Conservation (phyloP, 2,329 filamentous ascomycete species). For the Trichoderma arundinaceum region DNA sequence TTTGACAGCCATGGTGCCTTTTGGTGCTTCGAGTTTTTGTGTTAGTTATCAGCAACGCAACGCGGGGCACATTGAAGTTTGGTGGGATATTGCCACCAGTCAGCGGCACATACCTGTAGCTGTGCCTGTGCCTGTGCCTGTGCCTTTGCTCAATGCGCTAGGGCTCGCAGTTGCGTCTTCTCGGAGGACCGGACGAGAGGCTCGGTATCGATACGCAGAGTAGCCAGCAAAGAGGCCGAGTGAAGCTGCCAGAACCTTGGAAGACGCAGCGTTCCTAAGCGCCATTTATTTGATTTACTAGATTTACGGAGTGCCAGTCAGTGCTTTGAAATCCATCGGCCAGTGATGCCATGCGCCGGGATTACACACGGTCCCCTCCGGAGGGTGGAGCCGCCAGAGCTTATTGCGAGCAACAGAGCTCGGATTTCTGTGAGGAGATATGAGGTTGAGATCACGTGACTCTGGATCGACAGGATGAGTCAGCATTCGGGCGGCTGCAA, state of each 20-base stretch:
- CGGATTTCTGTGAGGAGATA: neutral
- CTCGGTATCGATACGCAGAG: constrained; percentile 40
- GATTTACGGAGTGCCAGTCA: constrained; percentile 11
- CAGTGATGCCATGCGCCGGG: constrained; percentile 29
- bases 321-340: constrained; percentile 33
- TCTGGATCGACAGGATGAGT: constrained; percentile 8
- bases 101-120: too few species aligned
- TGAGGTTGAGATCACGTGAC: constrained; percentile 20
- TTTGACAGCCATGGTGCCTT: constrained; percentile 50
- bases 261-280: constrained; percentile 34
- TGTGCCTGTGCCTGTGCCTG: neutral
- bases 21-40: constrained; percentile 18
- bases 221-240: constrained; percentile 40
- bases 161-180: constrained; percentile 23
- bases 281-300: constrained; percentile 28
- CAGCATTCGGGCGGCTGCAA: constrained; percentile 13
- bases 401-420: neutral
- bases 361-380: constrained; percentile 23
- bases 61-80: neutral
- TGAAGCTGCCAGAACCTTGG: constrained; percentile 41
- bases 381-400: constrained; percentile 16
- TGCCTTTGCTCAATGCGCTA: constrained; percentile 1
- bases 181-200: constrained; percentile 36
- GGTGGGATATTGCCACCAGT: too few species aligned
- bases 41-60: neutral